These are phyloP conservation scores for Adenanthera pavonina DNA, from an alignment of 306 rosid species.

Conservation along the genomic window DNA sequence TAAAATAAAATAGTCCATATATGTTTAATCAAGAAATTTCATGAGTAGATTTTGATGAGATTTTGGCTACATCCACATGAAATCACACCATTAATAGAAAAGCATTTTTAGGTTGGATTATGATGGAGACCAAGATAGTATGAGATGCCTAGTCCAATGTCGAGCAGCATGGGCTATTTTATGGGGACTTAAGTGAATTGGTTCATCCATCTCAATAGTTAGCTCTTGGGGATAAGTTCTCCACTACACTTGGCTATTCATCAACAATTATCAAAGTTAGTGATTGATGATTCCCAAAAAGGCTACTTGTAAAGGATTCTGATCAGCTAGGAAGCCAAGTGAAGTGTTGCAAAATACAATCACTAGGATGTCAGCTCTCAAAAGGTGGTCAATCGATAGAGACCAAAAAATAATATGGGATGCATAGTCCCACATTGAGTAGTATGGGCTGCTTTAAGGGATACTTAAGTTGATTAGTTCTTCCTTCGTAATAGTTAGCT, in stretches of 20 bases:
- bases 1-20: not conserved
- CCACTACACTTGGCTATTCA: not conserved
- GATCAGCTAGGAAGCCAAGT: not conserved
- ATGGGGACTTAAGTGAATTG: not conserved
- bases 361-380: not conserved
- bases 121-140: not conserved
- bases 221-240: not conserved
- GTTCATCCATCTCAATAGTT: not conserved
- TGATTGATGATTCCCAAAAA: not conserved
- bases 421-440: not conserved
- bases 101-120: slow-evolving; percentile 20
- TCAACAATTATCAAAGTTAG: not conserved
- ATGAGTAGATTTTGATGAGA: not conserved
- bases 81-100: not conserved
- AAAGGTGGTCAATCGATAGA: not conserved
- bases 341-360: not conserved
- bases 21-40: slow-evolving; percentile 25
- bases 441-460: not conserved
- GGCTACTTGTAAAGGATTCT: not conserved
- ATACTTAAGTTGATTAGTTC: not conserved
- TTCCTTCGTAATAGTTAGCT: not conserved
- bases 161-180: not conserved
- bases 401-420: not conserved
- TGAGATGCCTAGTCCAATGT: not conserved
- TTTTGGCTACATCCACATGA: not conserved